Percentiles rank a stretch among this genome's conserved stretches.
Conservation (phyloP, 2,329 filamentous ascomycete species). For the Fragosphaeria purpurea region DNA sequence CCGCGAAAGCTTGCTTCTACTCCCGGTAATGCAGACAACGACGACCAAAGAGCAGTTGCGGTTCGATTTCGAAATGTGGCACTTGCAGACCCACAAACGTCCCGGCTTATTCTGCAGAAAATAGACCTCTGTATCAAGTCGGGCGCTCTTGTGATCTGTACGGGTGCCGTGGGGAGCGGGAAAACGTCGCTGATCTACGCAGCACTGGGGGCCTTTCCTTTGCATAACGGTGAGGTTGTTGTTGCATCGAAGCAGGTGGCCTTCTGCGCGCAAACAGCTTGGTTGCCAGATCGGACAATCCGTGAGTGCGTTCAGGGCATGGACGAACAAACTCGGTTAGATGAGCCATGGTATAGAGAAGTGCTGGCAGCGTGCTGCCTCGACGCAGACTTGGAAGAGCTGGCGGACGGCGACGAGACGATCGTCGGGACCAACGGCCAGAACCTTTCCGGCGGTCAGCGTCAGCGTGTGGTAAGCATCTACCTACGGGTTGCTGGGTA, state of each 20-base stretch:
- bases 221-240: not conserved
- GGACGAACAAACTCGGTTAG: not conserved
- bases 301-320: slow-evolving; percentile 6
- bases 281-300: slow-evolving; percentile 10
- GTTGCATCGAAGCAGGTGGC: slow-evolving; percentile 1
- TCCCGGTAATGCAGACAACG: not conserved
- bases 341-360: not conserved
- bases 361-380: slow-evolving; percentile 16
- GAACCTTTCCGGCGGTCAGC: slow-evolving; percentile 21
- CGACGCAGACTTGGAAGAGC: slow-evolving; percentile 13
- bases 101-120: slow-evolving; percentile 13
- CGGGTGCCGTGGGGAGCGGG: slow-evolving; percentile 20
- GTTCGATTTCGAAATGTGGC: slow-evolving; percentile 7
- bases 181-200: slow-evolving; percentile 21
- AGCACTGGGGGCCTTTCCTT: slow-evolving; percentile 20
- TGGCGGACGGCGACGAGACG: slow-evolving; percentile 16
- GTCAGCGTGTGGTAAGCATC: slow-evolving; percentile 19
- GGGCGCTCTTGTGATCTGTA: slow-evolving; percentile 17
- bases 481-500: no score
- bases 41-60: not conserved
- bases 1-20: no score
- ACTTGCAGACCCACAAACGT: slow-evolving; percentile 2
- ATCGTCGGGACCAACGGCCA: slow-evolving; percentile 14
- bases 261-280: slow-evolving; percentile 9
- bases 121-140: slow-evolving; percentile 16